Conservation (phyloP, 192 early-diverging fungal genomes). For the Mortierella hygrophila region DNA sequence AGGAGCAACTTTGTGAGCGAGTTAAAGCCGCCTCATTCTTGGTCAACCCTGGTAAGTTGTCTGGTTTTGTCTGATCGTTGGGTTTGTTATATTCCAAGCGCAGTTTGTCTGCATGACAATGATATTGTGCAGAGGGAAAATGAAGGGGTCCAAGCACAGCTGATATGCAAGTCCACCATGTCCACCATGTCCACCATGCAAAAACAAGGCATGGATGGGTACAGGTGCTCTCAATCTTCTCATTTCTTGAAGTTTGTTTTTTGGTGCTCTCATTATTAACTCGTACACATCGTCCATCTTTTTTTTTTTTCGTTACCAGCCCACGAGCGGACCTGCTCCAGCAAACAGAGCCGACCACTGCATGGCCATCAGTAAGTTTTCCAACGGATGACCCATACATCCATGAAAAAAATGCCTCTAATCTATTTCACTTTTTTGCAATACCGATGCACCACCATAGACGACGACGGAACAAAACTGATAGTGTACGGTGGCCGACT, state of each 20-base stretch:
- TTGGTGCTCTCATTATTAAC: no score
- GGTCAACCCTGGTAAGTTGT: not conserved
- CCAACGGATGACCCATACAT: not conserved
- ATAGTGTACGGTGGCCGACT: not conserved
- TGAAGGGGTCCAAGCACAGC: no score
- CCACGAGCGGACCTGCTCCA: not conserved
- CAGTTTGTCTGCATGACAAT: not conserved
- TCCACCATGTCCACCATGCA: no score
- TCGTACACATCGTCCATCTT: no score
- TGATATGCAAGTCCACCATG: no score
- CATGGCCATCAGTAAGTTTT: conserved; percentile 1
- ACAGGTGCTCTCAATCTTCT: no score
- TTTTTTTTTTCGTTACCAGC: not conserved
- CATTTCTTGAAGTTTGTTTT: no score
- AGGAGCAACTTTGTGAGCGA: not conserved
- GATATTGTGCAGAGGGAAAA: no score
- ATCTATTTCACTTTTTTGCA: not conserved
- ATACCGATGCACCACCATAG: not conserved
- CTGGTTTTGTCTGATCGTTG: no score
- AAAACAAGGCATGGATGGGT: no score
- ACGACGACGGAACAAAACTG: conserved; percentile 5
- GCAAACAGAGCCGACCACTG: not conserved
- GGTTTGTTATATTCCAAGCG: not conserved
- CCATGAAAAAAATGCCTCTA: no score
- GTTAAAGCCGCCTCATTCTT: not conserved